Base-by-base conservation (phyloP, 805 yeast species). In the Zygosaccharomyces gambellarensis region DNA sequence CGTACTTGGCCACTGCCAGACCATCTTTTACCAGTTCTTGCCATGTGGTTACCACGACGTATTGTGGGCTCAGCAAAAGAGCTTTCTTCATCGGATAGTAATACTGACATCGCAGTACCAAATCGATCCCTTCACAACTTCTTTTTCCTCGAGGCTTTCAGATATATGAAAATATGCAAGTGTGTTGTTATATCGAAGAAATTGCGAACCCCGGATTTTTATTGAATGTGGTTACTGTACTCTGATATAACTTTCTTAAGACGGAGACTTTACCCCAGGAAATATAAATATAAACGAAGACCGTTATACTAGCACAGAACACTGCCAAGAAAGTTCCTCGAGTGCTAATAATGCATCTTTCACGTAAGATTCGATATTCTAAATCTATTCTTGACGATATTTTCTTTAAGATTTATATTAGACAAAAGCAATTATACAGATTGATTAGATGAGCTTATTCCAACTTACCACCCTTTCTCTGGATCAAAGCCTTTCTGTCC, bases 401-500 rank as follows among this genome's bases (percentile, higher is more conserved):
- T 34, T 34, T 34, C 19, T 25, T 25, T 25, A 25, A 25, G 19
- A 34, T 34, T 34, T 34, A 34, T 34, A 42, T 42, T 42, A 42
- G 45, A 41, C 47, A 51, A 46, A 46, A 47, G 46, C 45, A 47
- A 51, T 49, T 51, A 51, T 50, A 51, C 48, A 51, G 52, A 51
- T 46, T 44, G 41, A 48, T 45, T 40, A 48, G 51, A 48, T 43
- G 46, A 48, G 51, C 73, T 81, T 88, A 89, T 82, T 90, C 96
- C 72, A 81, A 80, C 75, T 87, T 90, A 71, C 98, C 98, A 76
- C 97, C 97, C 83, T 92, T 92, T 86, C 96, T 90, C 74, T 81
- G 82, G 72, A 92, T 88, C 79, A 92, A 85, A 75, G 87, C 95
- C 84, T 92, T 90, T 84, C 99, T 87, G 87, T 92, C 96, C 81